phyloP scores from a whole-genome alignment of 2,329 filamentous ascomycete species.

The Hirsutella thompsonii region DNA sequence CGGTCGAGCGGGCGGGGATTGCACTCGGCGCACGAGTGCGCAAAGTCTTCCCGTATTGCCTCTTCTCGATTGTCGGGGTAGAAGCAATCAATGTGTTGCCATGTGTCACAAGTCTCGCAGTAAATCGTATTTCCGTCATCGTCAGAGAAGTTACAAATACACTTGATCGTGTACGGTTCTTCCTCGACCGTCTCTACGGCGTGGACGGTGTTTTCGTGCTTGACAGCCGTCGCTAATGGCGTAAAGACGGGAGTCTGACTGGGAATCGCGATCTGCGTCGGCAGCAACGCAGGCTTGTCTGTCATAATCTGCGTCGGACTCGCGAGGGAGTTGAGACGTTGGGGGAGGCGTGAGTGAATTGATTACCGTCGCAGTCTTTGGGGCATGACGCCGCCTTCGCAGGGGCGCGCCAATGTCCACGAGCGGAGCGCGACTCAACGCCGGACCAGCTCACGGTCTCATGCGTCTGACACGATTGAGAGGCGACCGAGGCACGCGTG shows the following conservation, averaged over 20 bases:
- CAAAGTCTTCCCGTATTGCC: constrained; percentile 56
- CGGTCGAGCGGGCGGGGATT: constrained; percentile 63
- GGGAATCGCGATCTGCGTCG: constrained; percentile 41
- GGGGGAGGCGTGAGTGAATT: constrained; percentile 22
- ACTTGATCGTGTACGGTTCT: constrained; percentile 91
- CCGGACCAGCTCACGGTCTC: constrained; percentile 5
- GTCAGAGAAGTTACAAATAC: constrained; percentile 85
- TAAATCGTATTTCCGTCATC: constrained; percentile 97
- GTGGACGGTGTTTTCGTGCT: constrained; percentile 27
- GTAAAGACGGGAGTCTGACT: constrained; percentile 34
- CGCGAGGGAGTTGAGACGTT: constrained; percentile 22
- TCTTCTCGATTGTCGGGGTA: constrained; percentile 63
- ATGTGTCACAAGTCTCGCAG: constrained; percentile 90
- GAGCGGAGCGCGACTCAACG: constrained; percentile 8
- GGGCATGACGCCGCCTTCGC: constrained; percentile 45
- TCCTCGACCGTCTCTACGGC: constrained; percentile 47
- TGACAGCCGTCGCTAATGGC: constrained; percentile 16
- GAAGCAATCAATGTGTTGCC: constrained; percentile 97
- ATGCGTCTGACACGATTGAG: constrained; percentile 8
- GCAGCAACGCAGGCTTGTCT: constrained; percentile 40
- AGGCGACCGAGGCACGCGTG: constrained; percentile 1
- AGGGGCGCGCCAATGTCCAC: constrained; percentile 24
- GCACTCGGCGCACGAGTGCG: constrained; percentile 85
- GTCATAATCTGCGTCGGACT: constrained; percentile 47
- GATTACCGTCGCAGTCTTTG: constrained; percentile 38